A percentile compares a stretch with the other conserved stretches of the same genome.
phyloP scores from a whole-genome alignment of 495 filamentous ascomycete genomes.

The Trichoderma orchidacearum region DNA sequence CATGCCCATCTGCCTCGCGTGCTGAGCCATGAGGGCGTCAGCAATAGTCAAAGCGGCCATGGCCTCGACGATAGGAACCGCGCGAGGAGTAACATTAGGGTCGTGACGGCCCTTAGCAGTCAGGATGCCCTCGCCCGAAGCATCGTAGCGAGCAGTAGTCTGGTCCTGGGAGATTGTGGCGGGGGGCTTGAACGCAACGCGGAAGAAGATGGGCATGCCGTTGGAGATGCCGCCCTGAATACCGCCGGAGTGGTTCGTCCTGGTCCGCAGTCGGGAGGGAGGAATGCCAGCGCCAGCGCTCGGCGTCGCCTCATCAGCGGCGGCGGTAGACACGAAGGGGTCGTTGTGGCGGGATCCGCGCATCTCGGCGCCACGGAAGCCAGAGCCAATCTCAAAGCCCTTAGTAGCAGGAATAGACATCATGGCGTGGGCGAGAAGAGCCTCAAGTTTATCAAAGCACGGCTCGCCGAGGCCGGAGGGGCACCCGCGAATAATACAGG shows the following conservation, averaged over 20 bases:
- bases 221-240: slow-evolving; percentile 97
- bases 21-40: slow-evolving; percentile 83
- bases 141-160: slow-evolving; percentile 66
- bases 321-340: slow-evolving; percentile 51
- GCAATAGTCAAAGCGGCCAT: slow-evolving; percentile 89
- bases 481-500: slow-evolving; percentile 85
- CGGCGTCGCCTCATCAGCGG: slow-evolving; percentile 17
- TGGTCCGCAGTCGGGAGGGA: slow-evolving; percentile 55
- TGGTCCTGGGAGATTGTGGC: slow-evolving; percentile 94
- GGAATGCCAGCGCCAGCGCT: slow-evolving; percentile 22
- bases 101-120: slow-evolving; percentile 95
- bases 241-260: slow-evolving; percentile 93
- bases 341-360: slow-evolving; percentile 92
- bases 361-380: slow-evolving; percentile 77
- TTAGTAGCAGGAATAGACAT: slow-evolving; percentile 94
- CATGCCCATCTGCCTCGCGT: slow-evolving; percentile 48
- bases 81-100: slow-evolving; percentile 87
- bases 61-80: slow-evolving; percentile 90
- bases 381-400: slow-evolving; percentile 91
- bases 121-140: slow-evolving; percentile 53
- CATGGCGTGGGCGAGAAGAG: slow-evolving; percentile 89
- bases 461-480: slow-evolving; percentile 87
- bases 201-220: slow-evolving; percentile 90
- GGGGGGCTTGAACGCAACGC: slow-evolving; percentile 87
- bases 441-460: slow-evolving; percentile 93